Evolutionary conservation across 305 asterid species (phyloP), one percentile per base, ranked within the genome.

Genomic region (Withania somnifera): DNA sequence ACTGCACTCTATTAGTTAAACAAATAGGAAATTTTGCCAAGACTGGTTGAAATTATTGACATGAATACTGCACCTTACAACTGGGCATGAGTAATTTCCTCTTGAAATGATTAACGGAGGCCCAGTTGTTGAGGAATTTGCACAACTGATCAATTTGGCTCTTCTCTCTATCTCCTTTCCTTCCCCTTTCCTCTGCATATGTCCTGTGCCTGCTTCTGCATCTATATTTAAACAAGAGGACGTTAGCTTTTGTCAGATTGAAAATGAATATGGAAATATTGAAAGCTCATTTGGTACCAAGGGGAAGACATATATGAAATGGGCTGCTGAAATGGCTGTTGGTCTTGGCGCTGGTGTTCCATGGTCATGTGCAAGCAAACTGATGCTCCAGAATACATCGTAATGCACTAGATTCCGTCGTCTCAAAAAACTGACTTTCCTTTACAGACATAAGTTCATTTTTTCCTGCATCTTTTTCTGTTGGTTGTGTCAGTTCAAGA

Each of bases 261-360:
- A 96, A 83, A 94, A 96, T 87, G 99, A 94, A 85, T 96, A 96
- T 88, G 98, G 99, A 86, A 89, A 94, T 85, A 80, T 94, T 19
- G 95, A 94, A 90, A 86, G 89, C 86, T 90, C 95, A 51, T 94
- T 68, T 84, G 99, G 99, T 36, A 8, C 82, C 40, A 86, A 82
- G 45, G 99, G 98, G 82, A 93, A 92, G 83, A 89, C 85, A 67
- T 94, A 96, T 84, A 87, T 96, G 87, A 83, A 83, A 81, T 96
- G 98, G 99, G 98, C 98, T 42, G 98, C 99, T 81, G 84, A 89
- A 84, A 94, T 96, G 98, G 99, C 98, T 60, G 87, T 89, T 86
- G 96, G 93, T 61, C 97, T 96, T 84, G 93, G 85, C 84, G 97
- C 97, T 89, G 94, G 97, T 77, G 99, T 96, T 86, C 99, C 98